Base-by-base conservation (phyloP, 225 moss, liverwort and hornwort species). In the Rhytidiadelphus loreus region DNA sequence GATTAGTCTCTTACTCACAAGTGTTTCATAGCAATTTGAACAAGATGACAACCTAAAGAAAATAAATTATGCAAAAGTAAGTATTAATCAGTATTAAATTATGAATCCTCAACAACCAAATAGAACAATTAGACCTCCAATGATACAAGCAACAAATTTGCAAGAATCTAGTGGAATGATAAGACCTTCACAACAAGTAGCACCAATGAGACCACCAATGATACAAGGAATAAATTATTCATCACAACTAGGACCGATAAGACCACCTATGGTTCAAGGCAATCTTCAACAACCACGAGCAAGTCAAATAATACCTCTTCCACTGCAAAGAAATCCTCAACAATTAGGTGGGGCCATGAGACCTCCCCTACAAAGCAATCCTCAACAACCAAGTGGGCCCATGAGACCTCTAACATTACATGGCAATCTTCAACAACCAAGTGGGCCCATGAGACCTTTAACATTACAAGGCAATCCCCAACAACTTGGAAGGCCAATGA, bases 11-110 rank as follows among this genome's bases (percentile, higher is more conserved):
- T 43, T 11, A 46, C 26, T 35, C 4, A 69, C 1, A 69, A 61
- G 8, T 11, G 9, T 43, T 24, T n/a, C 1, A 24, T 7, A 77
- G 37, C 1, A 32, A 52, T 18, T 77, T 2, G 12, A 32, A 56
- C 14, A 55, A 63, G 17, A n/a, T 2, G 2, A 48, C 11, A 82
- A 77, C 0, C 29, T 13, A 4, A n/a, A 56, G 0, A n/a, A 55
- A 22, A 32, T 33, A 29, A 5, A 13, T 35, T 12, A 24, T 33
- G 0, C 8, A 9, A 44, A 72, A 61, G 2, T 33, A 48, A 44
- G 11, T 15, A 7, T 24, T n/a, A 63, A 48, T 2, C 0, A 2
- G 0, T 30, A 69, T 37, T 2, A 13, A 55, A 39, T 19, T 7
- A 86, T 61, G 28, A 87, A 82, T 58, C 7, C 23, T 37, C 70